phyloP scores from a whole-genome alignment of 352 stramenopile genomes.

The Globisporangium paddicum region DNA sequence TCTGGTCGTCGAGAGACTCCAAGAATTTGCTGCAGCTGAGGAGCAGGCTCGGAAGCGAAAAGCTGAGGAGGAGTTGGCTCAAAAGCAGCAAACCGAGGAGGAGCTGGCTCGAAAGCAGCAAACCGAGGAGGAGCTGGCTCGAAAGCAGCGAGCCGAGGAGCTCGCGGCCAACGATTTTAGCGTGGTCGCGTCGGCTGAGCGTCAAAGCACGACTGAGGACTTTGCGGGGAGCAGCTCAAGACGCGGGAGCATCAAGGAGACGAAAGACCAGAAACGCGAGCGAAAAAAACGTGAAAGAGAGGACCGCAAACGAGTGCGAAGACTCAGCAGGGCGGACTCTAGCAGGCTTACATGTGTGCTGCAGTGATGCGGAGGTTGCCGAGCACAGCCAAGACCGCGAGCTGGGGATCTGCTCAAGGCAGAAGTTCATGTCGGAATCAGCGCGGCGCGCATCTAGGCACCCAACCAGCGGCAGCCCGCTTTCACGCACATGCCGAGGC shows the following conservation, averaged over 20 bases:
- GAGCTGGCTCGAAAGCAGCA: not conserved
- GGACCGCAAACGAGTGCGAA: not conserved
- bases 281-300: not conserved
- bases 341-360: not conserved
- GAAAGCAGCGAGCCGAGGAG: not conserved
- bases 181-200: not conserved
- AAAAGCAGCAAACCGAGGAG: too few species aligned
- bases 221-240: not conserved
- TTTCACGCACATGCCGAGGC: too few species aligned
- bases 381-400: too few species aligned
- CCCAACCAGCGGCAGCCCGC: too few species aligned
- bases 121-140: not conserved
- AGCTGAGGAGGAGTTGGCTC: too few species aligned
- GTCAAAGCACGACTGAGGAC: not conserved
- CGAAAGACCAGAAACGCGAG: not conserved
- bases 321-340: too few species aligned
- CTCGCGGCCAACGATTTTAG: not conserved
- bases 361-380: not conserved
- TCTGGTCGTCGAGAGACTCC: not conserved
- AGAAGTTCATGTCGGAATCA: too few species aligned
- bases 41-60: too few species aligned
- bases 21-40: conserved; percentile 2
- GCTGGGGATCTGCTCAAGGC: too few species aligned
- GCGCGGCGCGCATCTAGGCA: too few species aligned
- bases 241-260: not conserved